Evolutionary conservation across 2,329 filamentous ascomycete genomes (phyloP), one percentile per base, ranked within the genome.

Genomic region (Thyridium curvatum): DNA sequence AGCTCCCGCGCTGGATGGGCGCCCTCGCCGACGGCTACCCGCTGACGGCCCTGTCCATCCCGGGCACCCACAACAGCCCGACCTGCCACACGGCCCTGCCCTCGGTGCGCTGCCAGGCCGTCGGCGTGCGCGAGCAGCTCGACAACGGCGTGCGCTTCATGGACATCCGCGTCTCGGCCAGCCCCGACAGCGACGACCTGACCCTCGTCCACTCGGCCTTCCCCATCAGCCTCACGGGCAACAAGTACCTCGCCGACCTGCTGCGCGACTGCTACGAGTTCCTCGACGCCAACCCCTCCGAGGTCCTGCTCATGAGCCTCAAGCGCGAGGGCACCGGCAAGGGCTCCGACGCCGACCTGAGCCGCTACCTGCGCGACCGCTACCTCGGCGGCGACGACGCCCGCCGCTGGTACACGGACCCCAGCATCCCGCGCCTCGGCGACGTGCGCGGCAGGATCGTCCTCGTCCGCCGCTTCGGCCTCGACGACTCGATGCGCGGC

Each of bases 21-120:
- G 72, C 81, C 44, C 71, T 97, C 32, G 69, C 74, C 43, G 77
- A 90, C 52, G 72, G 79, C 15, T 83, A 79, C 37, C 80, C 87
- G 2, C 69, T 97, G 4, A 85, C 86, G 1, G 74, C 83, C 3
- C 77, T 98, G 36, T 93, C 85, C 36, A 93, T 97, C 46, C 93
- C 93, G 0, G 93, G 93, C 46, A 96, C 93, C 0, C 93, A 98
- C 69, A 97, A 98, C 65, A 87, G 86, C 14, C 87, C 93, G 7
- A 94, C 90, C 9, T 84, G 78, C 64, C 74, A 94, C 68, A 74
- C 78, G 35, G 90, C 93, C 12, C 74, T 96, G 5, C 93, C 93
- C 2, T 94, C 88, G 2, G 93, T 97, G 18, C 84, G 93, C 30
- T 97, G 93, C 62, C 93, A 98, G 65, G 82, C 86, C 28, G 87